A percentile compares a stretch with the other conserved stretches of the same genome.
Evolutionary conservation across 371 early-diverging fungal genomes (phyloP).

Genomic region (Mucor piriformis): DNA sequence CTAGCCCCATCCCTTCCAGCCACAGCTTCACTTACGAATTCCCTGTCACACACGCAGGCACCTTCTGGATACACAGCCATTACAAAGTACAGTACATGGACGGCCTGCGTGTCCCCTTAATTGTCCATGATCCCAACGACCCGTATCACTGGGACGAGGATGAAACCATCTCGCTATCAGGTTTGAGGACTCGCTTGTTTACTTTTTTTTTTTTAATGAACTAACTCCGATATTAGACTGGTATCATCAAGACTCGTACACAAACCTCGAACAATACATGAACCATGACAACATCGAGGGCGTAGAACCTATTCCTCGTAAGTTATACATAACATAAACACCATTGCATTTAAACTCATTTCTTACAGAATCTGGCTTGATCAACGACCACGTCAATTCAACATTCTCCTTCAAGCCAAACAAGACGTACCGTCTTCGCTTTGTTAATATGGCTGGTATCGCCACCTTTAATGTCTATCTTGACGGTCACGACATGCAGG

Average conservation of each 20-base stretch:
- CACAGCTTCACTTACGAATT: conserved; percentile 64
- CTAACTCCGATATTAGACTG: conserved; percentile 44
- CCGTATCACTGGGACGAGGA: conserved; percentile 70
- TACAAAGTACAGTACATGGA: conserved; percentile 75
- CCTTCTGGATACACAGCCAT: conserved; percentile 35
- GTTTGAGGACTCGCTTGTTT: too few relatives aligned
- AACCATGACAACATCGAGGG: conserved; percentile 58
- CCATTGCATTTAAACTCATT: conserved; percentile 4
- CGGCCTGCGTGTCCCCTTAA: conserved; percentile 74
- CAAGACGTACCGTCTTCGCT: conserved; percentile 38
- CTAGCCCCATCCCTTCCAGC: conserved; percentile 34
- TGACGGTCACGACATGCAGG: conserved; percentile 71
- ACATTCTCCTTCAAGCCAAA: conserved; percentile 27
- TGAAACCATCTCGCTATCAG: conserved; percentile 54
- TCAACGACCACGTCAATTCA: conserved; percentile 42
- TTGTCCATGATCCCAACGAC: conserved; percentile 62
- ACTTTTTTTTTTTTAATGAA: background rate
- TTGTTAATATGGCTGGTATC: conserved; percentile 70
- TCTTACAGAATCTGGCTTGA: conserved; percentile 51
- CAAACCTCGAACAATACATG: conserved; percentile 46
- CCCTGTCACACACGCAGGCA: conserved; percentile 42
- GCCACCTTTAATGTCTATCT: conserved; percentile 69
- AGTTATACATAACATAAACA: background rate
- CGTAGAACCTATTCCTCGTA: conserved; percentile 60
- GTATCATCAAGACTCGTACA: conserved; percentile 55